phyloP scores from a whole-genome alignment of 805 yeast genomes.

The Schwanniomyces occidentalis region DNA sequence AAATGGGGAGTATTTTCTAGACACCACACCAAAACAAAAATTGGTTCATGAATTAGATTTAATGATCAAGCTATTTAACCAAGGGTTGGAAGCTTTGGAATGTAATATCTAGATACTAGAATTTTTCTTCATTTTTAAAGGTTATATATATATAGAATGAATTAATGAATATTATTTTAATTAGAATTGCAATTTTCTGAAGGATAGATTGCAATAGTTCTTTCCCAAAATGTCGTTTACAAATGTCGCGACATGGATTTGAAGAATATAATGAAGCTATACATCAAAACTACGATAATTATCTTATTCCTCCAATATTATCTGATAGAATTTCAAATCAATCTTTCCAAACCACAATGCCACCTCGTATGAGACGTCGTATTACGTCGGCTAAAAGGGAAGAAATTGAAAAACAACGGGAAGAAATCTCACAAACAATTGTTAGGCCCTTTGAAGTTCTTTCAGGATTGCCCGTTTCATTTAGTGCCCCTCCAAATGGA shows the following conservation, averaged over 20 bases:
- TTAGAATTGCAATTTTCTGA: background rate
- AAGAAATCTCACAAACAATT: slow-evolving; percentile 32
- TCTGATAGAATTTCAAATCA: too few relatives aligned
- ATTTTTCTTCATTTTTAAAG: background rate
- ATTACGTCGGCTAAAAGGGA: slow-evolving; percentile 43
- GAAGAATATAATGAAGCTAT: background rate
- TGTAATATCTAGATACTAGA: slow-evolving; percentile 19
- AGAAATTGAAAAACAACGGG: slow-evolving; percentile 43
- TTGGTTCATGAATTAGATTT: slow-evolving; percentile 37
- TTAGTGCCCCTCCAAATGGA: slow-evolving; percentile 61
- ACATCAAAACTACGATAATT: too few relatives aligned
- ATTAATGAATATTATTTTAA: background rate
- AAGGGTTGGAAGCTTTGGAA: slow-evolving; percentile 44
- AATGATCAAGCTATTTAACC: slow-evolving; percentile 37
- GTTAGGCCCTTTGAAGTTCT: slow-evolving; percentile 66
- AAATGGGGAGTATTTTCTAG: slow-evolving; percentile 38
- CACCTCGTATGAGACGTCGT: slow-evolving; percentile 46
- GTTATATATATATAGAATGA: background rate
- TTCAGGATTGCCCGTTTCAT: slow-evolving; percentile 68
- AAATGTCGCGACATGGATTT: slow-evolving; percentile 1
- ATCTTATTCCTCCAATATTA: too few relatives aligned
- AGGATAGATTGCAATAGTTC: too few relatives aligned
- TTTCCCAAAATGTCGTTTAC: slow-evolving; percentile 1
- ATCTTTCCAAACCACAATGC: too few relatives aligned
- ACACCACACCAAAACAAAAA: slow-evolving; percentile 35